These are phyloP conservation scores for Thelonectria discophora DNA, from an alignment of 2,329 filamentous ascomycete genomes.

Conservation along the genomic window DNA sequence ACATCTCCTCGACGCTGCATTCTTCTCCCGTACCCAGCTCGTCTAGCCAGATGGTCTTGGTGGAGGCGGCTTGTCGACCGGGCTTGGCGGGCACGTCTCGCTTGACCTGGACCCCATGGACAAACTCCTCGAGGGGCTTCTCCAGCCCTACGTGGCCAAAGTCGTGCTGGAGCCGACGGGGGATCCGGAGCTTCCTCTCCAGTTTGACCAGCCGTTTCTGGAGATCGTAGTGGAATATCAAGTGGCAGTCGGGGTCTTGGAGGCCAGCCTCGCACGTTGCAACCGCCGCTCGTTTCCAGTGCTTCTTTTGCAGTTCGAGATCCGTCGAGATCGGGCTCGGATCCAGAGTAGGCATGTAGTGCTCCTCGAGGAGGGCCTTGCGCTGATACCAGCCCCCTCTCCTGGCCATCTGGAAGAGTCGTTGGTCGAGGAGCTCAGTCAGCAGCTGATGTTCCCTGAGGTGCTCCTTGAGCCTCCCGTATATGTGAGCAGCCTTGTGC, in stretches of 20 bases:
- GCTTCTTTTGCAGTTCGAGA: slow-evolving; percentile 71
- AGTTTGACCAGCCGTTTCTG: slow-evolving; percentile 94
- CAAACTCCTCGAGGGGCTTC: slow-evolving; percentile 77
- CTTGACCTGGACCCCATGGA: slow-evolving; percentile 82
- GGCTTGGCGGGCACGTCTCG: slow-evolving; percentile 58
- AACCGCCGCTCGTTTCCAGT: slow-evolving; percentile 82
- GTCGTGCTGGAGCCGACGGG: slow-evolving; percentile 88
- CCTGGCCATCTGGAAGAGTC: slow-evolving; percentile 83
- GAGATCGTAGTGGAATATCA: slow-evolving; percentile 93
- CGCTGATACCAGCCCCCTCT: slow-evolving; percentile 95
- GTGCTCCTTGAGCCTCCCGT: slow-evolving; percentile 85
- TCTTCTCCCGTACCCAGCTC: slow-evolving; percentile 73
- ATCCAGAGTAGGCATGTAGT: slow-evolving; percentile 81
- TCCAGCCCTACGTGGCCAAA: slow-evolving; percentile 85
- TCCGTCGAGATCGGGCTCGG: slow-evolving; percentile 51
- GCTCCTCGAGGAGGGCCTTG: slow-evolving; percentile 92
- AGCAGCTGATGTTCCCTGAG: slow-evolving; percentile 78
- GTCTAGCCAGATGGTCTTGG: slow-evolving; percentile 90
- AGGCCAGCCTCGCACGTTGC: slow-evolving; percentile 86
- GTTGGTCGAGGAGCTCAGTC: slow-evolving; percentile 78
- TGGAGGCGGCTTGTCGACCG: slow-evolving; percentile 57
- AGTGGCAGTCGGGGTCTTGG: slow-evolving; percentile 86
- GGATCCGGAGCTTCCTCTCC: slow-evolving; percentile 83
- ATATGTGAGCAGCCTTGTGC: slow-evolving; percentile 82
- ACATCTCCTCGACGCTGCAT: slow-evolving; percentile 94